phyloP scores from a whole-genome alignment of 768 basidiomycete species.

The Roridomyces roridus region DNA sequence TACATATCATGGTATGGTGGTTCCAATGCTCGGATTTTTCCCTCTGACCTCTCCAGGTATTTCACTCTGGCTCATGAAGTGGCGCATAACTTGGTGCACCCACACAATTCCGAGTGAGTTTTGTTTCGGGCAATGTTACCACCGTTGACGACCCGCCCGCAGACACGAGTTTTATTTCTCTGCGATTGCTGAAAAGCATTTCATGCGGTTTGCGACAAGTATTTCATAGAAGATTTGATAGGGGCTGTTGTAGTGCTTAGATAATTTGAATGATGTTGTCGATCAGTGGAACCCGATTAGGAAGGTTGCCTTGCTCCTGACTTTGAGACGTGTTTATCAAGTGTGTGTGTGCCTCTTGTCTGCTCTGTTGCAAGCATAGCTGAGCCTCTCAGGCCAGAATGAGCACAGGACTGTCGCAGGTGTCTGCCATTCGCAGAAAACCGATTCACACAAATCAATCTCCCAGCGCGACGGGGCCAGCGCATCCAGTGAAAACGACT shows the following conservation, averaged over 20 bases:
- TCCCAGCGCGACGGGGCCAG: conserved; percentile 44
- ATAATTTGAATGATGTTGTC: too few relatives aligned
- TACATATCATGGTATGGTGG: conserved; percentile 76
- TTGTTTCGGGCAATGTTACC: not conserved
- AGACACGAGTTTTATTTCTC: conserved; percentile 93
- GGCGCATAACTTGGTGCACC: conserved; percentile 87
- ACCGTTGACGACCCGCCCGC: not conserved
- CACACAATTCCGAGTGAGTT: conserved; percentile 76
- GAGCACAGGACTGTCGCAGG: conserved; percentile 14
- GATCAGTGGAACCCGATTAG: too few relatives aligned
- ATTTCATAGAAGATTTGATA: too few relatives aligned
- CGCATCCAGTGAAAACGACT: conserved; percentile 19
- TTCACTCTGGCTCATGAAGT: conserved; percentile 93
- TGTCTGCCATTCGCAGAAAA: conserved; percentile 50
- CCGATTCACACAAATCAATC: conserved; percentile 65
- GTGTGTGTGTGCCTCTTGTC: too few relatives aligned
- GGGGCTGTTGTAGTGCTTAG: not conserved
- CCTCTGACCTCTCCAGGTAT: conserved; percentile 59
- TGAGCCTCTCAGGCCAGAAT: too few relatives aligned
- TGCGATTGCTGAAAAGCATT: conserved; percentile 78
- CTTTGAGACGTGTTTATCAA: too few relatives aligned
- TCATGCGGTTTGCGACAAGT: too few relatives aligned
- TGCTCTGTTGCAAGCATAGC: too few relatives aligned
- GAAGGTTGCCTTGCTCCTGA: not conserved
- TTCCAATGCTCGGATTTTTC: not conserved